Base-by-base conservation (phyloP, 78 protist genomes). In the Dictyostelium discoideum region DNA sequence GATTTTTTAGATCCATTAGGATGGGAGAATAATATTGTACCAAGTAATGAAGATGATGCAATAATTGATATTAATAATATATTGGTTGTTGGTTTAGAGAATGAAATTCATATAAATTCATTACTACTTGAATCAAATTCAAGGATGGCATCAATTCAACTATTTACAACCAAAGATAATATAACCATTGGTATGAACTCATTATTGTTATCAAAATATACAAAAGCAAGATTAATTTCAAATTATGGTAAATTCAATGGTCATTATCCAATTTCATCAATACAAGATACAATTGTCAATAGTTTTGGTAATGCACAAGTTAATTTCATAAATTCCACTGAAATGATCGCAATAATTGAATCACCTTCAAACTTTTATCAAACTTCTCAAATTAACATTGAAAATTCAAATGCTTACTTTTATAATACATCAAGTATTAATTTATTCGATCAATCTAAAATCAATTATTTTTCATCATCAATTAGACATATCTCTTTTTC, bases 31-130 rank as follows among this genome's bases (percentile, higher is more conserved):
- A 74, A 74, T 37, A 74, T 74, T 5, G 42, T 32, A 16, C 81
- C 81, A 32, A 74, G 42, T 16, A 39, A 74, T 11, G 81, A 74
- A 5, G 81, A 74, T 74, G 81, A 74, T 32, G 81, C 81, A 26
- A 37, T 74, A 3, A 74, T 74, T 16, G 81, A 74, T 18, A 74
- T 74, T 6, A 26, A 69, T 22, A 50, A 74, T 74, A 74, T 74
- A 74, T 74, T 29, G 3, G 81, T 74, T 0, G 81, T 74, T 10
- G 48, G 40, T 0, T 29, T 32, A 32, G 81, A 37, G 22, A 74
- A 29, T 26, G n/a, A 37, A 37, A 37, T 74, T 13, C 42, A 74
- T 74, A 39, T 74, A 32, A 74, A 74, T 74, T 74, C 81, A 74
- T 37, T 74, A 37, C 11, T 37, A 11, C 37, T 74, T 2, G 77